phyloP scores from a whole-genome alignment of 2,329 filamentous ascomycete species.

The Acarospora socialis region DNA sequence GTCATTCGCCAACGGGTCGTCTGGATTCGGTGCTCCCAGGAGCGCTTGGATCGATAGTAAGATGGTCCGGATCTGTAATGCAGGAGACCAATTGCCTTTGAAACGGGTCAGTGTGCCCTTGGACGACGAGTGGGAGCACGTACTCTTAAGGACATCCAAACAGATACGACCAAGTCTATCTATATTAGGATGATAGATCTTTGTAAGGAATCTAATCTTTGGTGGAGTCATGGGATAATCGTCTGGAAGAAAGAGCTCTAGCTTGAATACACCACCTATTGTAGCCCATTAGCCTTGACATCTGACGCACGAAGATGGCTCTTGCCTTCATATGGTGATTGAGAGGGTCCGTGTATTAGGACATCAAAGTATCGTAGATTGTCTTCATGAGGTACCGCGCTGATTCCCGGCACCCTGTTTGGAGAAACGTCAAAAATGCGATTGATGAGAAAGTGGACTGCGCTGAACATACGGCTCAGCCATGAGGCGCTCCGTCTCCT shows the following conservation, averaged over 20 bases:
- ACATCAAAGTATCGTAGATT: slow-evolving; percentile 98
- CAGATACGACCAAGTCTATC: slow-evolving; percentile 96
- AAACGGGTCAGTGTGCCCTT: not conserved
- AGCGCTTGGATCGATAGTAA: slow-evolving; percentile 97
- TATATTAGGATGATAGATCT: slow-evolving; percentile 98
- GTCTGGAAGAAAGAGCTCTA: slow-evolving; percentile 93
- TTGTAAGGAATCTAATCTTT: slow-evolving; percentile 95
- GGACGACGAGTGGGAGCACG: slow-evolving; percentile 17
- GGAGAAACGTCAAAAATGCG: slow-evolving; percentile 3
- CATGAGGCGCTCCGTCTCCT: slow-evolving; percentile 95
- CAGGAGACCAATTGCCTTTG: slow-evolving; percentile 94
- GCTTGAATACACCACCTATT: slow-evolving; percentile 73
- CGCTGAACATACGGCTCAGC: slow-evolving; percentile 65
- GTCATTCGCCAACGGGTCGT: slow-evolving; percentile 95
- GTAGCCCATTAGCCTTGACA: not conserved
- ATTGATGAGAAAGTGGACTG: slow-evolving; percentile 3
- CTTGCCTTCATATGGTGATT: slow-evolving; percentile 88
- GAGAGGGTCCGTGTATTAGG: slow-evolving; percentile 79
- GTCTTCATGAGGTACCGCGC: slow-evolving; percentile 87
- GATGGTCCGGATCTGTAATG: slow-evolving; percentile 93
- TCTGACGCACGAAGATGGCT: slow-evolving; percentile 8
- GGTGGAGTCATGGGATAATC: slow-evolving; percentile 99
- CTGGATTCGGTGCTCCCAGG: slow-evolving; percentile 89
- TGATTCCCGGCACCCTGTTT: slow-evolving; percentile 81
- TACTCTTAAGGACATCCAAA: slow-evolving; percentile 92